Percentiles rank a stretch among this genome's conserved stretches.
phyloP scores from a whole-genome alignment of 2,329 filamentous ascomycete species.

The Tolypocladium ovalisporum region DNA sequence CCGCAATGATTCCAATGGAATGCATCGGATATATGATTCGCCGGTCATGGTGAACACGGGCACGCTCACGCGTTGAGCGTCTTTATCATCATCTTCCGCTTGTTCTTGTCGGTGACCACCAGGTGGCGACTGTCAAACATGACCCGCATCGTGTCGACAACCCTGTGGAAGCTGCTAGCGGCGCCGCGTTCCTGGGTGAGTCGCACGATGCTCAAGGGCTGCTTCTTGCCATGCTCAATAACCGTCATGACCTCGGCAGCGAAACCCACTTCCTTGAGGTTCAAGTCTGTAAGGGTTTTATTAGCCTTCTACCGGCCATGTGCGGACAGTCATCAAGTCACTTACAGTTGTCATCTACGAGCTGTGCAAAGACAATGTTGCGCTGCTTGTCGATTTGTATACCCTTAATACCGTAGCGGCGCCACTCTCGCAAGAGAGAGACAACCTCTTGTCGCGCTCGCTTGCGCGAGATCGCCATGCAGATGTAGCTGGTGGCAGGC shows the following conservation, averaged over 20 bases:
- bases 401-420: constrained; percentile 68
- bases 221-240: constrained; percentile 71
- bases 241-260: constrained; percentile 81
- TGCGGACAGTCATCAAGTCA: not conserved
- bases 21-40: not conserved
- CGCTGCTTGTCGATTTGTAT: constrained; percentile 68
- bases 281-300: constrained; percentile 46
- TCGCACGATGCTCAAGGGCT: constrained; percentile 67
- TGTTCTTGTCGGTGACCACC: constrained; percentile 56
- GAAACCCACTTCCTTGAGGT: constrained; percentile 80
- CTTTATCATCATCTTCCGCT: constrained; percentile 64
- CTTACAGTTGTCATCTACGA: constrained; percentile 72
- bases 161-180: constrained; percentile 75
- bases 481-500: constrained; percentile 64
- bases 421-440: constrained; percentile 68
- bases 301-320: constrained; percentile 8
- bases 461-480: constrained; percentile 58
- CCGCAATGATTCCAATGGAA: not conserved
- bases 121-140: constrained; percentile 55
- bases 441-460: constrained; percentile 68
- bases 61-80: constrained; percentile 28
- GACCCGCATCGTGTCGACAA: constrained; percentile 64
- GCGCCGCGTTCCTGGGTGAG: constrained; percentile 90
- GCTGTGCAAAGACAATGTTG: constrained; percentile 68
- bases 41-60: not conserved